Base-by-base conservation (phyloP, 1,284 basidiomycete genomes). In the Testicularia cyperi region DNA sequence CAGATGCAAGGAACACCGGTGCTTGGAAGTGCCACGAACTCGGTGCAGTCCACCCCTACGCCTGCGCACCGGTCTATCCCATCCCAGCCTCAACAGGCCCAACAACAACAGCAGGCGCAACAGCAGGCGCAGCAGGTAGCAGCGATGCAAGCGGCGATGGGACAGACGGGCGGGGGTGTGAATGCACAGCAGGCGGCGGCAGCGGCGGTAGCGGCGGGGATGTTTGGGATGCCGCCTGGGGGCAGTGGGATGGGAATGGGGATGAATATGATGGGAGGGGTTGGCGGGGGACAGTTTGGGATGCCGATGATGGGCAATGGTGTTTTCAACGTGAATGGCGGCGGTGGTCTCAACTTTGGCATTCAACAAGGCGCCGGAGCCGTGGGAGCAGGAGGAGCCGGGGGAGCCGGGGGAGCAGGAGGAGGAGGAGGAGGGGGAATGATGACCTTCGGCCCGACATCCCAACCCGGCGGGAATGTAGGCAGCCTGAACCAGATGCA, bases 241-340 rank as follows among this genome's bases (percentile, higher is more conserved):
- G 25, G 25, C 8, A 14, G 25, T 26, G 25, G 25, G 25, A 14
- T 14, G 8, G 14, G 25, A 26, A n/a, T n/a, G n/a, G n/a, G n/a
- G n/a, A n/a, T n/a, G n/a, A n/a, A n/a, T n/a, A n/a, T n/a, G n/a
- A n/a, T n/a, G n/a, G n/a, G n/a, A n/a, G n/a, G n/a, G n/a, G n/a
- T n/a, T n/a, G n/a, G n/a, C n/a, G n/a, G n/a, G n/a, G n/a, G n/a
- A n/a, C n/a, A n/a, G n/a, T n/a, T 24, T 23, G 35, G 35, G 14
- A 30, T 61, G 37, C 47, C 46, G 1, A 61, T 62, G 52, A 56
- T 62, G 51, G 55, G 55, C 46, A 22, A n/a, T n/a, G n/a, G n/a
- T n/a, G n/a, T n/a, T n/a, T n/a, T n/a, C n/a, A n/a, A n/a, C n/a
- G n/a, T n/a, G n/a, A n/a, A n/a, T n/a, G n/a, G n/a, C n/a, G n/a